Evolutionary conservation across 371 early-diverging fungal genomes (phyloP).

Genomic region (Circinella umbellata): DNA sequence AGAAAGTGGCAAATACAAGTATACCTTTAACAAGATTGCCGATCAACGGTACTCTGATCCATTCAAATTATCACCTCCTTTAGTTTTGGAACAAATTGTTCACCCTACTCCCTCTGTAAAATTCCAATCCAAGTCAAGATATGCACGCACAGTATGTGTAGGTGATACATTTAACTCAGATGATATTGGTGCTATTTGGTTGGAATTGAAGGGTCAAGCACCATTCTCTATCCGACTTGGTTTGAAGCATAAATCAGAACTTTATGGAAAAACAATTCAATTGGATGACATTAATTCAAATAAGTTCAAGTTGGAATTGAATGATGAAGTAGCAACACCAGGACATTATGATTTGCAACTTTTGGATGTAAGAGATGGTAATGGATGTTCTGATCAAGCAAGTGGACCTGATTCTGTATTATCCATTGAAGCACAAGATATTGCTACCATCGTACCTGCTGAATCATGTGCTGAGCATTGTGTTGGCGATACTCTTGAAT

Average conservation of each 20-base stretch:
- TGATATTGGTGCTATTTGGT: slow-evolving; percentile 35
- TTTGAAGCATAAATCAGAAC: slow-evolving; percentile 41
- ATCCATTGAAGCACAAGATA: slow-evolving; percentile 44
- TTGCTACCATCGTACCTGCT: slow-evolving; percentile 45
- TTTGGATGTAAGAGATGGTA: slow-evolving; percentile 43
- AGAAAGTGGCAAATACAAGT: slow-evolving; percentile 42
- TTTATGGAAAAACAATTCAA: slow-evolving; percentile 28
- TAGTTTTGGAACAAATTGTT: slow-evolving; percentile 46
- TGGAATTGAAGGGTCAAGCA: slow-evolving; percentile 51
- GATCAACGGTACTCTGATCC: slow-evolving; percentile 52
- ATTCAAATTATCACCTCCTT: slow-evolving; percentile 20
- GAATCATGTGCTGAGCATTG: slow-evolving; percentile 45
- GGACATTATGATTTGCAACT: slow-evolving; percentile 47
- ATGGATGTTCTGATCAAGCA: slow-evolving; percentile 40
- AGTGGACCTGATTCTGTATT: slow-evolving; percentile 24
- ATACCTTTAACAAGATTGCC: slow-evolving; percentile 47
- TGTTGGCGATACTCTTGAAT: slow-evolving; percentile 58
- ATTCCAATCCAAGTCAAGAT: slow-evolving; percentile 25
- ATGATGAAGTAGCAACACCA: slow-evolving; percentile 33
- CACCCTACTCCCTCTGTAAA: slow-evolving; percentile 45
- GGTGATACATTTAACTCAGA: slow-evolving; percentile 37
- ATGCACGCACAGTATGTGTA: slow-evolving; percentile 48
- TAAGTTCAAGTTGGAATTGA: slow-evolving; percentile 34
- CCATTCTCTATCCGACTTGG: slow-evolving; percentile 50
- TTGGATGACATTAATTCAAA: slow-evolving; percentile 37